phyloP scores from a whole-genome alignment of 371 early-diverging fungal species.

The Globomyces sp. region DNA sequence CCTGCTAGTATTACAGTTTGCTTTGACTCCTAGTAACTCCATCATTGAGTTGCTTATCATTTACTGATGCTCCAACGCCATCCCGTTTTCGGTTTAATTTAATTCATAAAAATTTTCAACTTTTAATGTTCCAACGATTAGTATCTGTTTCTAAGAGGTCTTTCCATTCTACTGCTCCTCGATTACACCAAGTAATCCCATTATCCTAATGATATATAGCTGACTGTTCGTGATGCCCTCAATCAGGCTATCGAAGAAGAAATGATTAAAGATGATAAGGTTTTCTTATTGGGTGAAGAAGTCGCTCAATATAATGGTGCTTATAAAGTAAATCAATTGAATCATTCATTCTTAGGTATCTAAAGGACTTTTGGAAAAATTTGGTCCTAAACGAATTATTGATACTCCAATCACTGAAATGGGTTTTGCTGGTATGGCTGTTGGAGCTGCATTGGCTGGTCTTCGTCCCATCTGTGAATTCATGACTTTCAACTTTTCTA shows the following conservation, averaged over 20 bases:
- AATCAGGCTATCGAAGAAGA: constrained; percentile 98
- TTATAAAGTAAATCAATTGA: constrained; percentile 77
- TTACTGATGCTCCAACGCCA: too few relatives aligned
- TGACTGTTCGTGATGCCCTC: constrained; percentile 98
- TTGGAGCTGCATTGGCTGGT: constrained; percentile 95
- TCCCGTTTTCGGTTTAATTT: too few relatives aligned
- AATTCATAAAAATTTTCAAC: too few relatives aligned
- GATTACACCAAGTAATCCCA: not conserved
- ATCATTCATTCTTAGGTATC: constrained; percentile 69
- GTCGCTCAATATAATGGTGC: constrained; percentile 93
- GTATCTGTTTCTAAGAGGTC: too few relatives aligned
- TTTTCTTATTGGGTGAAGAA: constrained; percentile 98
- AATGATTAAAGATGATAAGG: constrained; percentile 87
- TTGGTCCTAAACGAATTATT: constrained; percentile 93
- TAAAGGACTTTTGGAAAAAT: constrained; percentile 97
- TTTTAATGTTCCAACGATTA: too few relatives aligned
- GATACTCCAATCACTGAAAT: constrained; percentile 99
- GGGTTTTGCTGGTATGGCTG: constrained; percentile 98
- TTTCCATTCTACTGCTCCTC: too few relatives aligned
- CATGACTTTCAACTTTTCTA: constrained; percentile 99
- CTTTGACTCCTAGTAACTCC: too few relatives aligned
- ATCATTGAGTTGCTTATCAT: too few relatives aligned
- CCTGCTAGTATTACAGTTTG: too few relatives aligned
- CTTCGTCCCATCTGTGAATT: constrained; percentile 99
- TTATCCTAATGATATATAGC: constrained; percentile 10